Conservation (phyloP, 179 eudicot genomes). For the Gypsophila paniculata region DNA sequence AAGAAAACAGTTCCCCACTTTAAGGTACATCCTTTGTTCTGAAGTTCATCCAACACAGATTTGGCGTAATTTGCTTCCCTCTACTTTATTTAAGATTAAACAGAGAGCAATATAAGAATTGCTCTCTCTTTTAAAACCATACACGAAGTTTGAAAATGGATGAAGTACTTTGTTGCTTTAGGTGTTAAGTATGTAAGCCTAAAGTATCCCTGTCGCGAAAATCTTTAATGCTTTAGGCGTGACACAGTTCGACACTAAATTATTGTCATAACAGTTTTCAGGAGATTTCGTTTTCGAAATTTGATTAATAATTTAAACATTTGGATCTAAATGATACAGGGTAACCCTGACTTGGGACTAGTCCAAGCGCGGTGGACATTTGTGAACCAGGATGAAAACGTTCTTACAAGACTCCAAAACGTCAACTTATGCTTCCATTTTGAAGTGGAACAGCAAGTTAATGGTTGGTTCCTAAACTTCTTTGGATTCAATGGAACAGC, state of each 20-base stretch:
- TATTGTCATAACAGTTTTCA: too few relatives aligned
- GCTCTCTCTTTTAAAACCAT: too few relatives aligned
- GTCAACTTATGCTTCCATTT: constrained; percentile 68
- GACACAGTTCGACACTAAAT: too few relatives aligned
- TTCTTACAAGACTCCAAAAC: constrained; percentile 66
- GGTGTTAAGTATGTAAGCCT: too few relatives aligned
- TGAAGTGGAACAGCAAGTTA: constrained; percentile 75
- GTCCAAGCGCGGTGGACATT: constrained; percentile 71
- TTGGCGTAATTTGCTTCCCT: too few relatives aligned
- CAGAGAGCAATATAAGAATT: too few relatives aligned
- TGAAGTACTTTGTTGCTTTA: too few relatives aligned
- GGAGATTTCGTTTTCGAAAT: too few relatives aligned
- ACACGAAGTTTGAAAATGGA: too few relatives aligned
- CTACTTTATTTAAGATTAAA: neutral
- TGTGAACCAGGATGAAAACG: constrained; percentile 65
- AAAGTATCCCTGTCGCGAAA: too few relatives aligned
- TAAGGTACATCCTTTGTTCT: constrained; percentile 33
- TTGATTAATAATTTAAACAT: constrained; percentile 26
- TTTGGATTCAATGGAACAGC: constrained; percentile 76
- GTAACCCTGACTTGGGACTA: constrained; percentile 58
- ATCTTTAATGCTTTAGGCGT: too few relatives aligned
- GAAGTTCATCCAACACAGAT: too few relatives aligned
- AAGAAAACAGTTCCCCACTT: constrained; percentile 55
- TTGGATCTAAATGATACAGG: constrained; percentile 27
- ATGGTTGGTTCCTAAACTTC: constrained; percentile 57